Evolutionary conservation across 2,329 filamentous ascomycete species (phyloP).

Genomic region (Alternaria viburni): DNA sequence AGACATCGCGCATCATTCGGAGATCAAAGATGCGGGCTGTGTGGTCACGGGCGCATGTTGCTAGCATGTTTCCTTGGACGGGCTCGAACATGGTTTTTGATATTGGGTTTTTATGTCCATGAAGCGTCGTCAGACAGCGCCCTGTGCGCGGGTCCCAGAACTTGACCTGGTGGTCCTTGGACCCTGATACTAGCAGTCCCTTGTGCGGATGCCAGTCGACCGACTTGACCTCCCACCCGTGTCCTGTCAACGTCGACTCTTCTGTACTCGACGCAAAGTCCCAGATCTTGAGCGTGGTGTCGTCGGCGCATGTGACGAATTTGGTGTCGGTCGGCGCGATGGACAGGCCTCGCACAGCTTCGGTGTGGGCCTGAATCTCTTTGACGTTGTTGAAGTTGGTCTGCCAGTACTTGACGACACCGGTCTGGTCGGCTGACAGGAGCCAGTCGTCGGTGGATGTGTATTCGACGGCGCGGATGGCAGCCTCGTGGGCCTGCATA

Average conservation of each 20-base stretch:
- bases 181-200: conserved; percentile 91
- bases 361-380: conserved; percentile 86
- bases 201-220: conserved; percentile 98
- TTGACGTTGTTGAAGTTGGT: conserved; percentile 99
- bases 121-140: conserved; percentile 88
- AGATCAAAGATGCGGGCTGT: conserved; percentile 93
- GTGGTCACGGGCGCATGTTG: conserved; percentile 91
- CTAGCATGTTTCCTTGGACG: conserved; percentile 81
- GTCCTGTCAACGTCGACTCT: conserved; percentile 85
- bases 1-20: conserved; percentile 97
- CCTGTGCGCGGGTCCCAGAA: conserved; percentile 96
- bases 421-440: conserved; percentile 92
- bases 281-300: conserved; percentile 91
- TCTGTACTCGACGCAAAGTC: conserved; percentile 88
- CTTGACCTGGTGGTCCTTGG: conserved; percentile 96
- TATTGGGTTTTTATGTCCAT: conserved; percentile 97
- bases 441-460: conserved; percentile 98
- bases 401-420: conserved; percentile 97
- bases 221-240: conserved; percentile 96
- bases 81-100: conserved; percentile 91
- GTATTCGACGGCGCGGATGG: conserved; percentile 82
- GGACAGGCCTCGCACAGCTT: conserved; percentile 87
- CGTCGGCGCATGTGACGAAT: conserved; percentile 95
- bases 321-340: conserved; percentile 95
- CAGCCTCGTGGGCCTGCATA: conserved; percentile 94